These are phyloP conservation scores for Lumnitzera littorea DNA, from an alignment of 345 rosid species.

Conservation along the genomic window DNA sequence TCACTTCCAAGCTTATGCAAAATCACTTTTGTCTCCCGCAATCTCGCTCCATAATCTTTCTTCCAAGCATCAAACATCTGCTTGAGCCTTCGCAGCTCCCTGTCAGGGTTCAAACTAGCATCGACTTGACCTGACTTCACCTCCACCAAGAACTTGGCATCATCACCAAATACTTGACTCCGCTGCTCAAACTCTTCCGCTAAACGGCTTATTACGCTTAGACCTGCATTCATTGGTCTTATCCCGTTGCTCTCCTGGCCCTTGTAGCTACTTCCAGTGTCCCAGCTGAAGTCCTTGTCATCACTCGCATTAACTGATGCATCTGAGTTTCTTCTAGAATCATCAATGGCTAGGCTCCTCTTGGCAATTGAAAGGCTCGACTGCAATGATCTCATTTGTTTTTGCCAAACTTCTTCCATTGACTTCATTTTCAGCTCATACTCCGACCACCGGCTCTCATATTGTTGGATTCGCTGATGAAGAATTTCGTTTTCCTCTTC, in stretches of 20 bases:
- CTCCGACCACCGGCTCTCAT: slow-evolving; percentile 95
- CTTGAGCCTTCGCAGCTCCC: slow-evolving; percentile 79
- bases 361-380: slow-evolving; percentile 96
- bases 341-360: slow-evolving; percentile 85
- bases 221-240: slow-evolving; percentile 78
- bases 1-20: slow-evolving; percentile 81
- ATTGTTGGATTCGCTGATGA: slow-evolving; percentile 89
- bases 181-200: slow-evolving; percentile 98
- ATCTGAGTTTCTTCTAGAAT: slow-evolving; percentile 80
- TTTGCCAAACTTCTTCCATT: slow-evolving; percentile 99
- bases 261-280: slow-evolving; percentile 46
- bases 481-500: slow-evolving; percentile 97
- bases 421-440: slow-evolving; percentile 95
- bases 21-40: slow-evolving; percentile 80
- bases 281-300: slow-evolving; percentile 62
- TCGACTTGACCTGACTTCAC: slow-evolving; percentile 96
- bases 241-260: slow-evolving; percentile 61
- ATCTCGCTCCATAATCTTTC: slow-evolving; percentile 76
- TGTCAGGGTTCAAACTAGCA: slow-evolving; percentile 86
- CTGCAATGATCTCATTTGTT: slow-evolving; percentile 94
- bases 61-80: slow-evolving; percentile 98
- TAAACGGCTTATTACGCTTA: slow-evolving; percentile 76
- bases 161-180: slow-evolving; percentile 92
- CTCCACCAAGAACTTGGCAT: slow-evolving; percentile 92
- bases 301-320: slow-evolving; percentile 84